phyloP scores from a whole-genome alignment of 2,329 filamentous ascomycete species.

The Ophiostoma australiae region DNA sequence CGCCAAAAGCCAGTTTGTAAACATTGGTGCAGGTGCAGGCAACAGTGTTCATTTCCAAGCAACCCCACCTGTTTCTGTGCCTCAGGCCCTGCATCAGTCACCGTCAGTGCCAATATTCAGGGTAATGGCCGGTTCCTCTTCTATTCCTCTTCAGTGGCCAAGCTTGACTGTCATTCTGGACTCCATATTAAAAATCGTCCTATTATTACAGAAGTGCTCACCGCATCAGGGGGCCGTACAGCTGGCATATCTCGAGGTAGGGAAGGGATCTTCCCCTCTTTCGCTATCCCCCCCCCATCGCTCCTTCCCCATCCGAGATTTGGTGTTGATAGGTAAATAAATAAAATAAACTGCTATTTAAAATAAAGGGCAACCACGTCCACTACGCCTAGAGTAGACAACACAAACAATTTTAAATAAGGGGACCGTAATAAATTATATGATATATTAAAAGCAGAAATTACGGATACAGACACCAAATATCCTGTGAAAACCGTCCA shows the following conservation, averaged over 20 bases:
- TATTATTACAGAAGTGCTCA: slow-evolving; percentile 2
- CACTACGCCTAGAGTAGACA: slow-evolving; percentile 14
- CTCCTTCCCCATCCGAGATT: slow-evolving; percentile 25
- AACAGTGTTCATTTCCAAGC: slow-evolving; percentile 16
- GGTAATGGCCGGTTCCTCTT: background rate
- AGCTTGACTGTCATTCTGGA: background rate
- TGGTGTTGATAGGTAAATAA: slow-evolving; percentile 22
- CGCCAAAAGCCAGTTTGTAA: slow-evolving; percentile 7
- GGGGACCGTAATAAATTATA: slow-evolving; percentile 23
- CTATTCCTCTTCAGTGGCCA: background rate
- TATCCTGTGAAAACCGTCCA: slow-evolving; percentile 20
- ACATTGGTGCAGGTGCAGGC: slow-evolving; percentile 18
- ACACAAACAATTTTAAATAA: slow-evolving; percentile 24
- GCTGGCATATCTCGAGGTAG: background rate
- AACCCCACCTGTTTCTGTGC: slow-evolving; percentile 16
- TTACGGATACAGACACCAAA: slow-evolving; percentile 18
- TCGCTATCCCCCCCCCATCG: slow-evolving; percentile 17
- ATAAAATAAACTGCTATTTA: slow-evolving; percentile 7
- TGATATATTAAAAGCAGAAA: slow-evolving; percentile 13
- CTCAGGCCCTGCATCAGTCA: slow-evolving; percentile 13
- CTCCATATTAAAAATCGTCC: too few relatives aligned
- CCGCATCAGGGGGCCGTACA: slow-evolving; percentile 1
- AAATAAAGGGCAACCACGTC: slow-evolving; percentile 20
- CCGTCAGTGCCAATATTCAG: background rate
- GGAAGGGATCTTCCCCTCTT: slow-evolving; percentile 18